A percentile compares a stretch with the other conserved stretches of the same genome.
Evolutionary conservation across 2,329 filamentous ascomycete genomes (phyloP).

Genomic region (Aspergillus aculeatus): DNA sequence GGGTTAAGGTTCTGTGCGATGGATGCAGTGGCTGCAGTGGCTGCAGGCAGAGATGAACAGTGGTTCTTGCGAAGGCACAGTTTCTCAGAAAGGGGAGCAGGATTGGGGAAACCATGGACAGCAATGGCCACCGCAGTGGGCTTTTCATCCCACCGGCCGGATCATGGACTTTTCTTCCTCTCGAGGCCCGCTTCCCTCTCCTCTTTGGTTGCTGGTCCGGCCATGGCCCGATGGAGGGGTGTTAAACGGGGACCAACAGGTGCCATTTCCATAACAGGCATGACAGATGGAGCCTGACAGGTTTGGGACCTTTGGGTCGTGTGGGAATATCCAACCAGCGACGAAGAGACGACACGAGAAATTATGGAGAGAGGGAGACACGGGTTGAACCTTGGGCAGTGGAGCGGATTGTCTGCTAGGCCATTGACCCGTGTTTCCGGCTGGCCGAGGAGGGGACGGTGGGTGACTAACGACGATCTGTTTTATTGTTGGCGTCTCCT

Average conservation of each 20-base stretch:
- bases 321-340: constrained; percentile 1
- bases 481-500: not conserved
- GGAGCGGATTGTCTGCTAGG: not conserved
- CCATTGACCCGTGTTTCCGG: not conserved
- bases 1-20: not conserved
- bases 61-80: not conserved
- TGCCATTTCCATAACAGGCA: not conserved
- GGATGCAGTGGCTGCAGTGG: not conserved
- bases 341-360: constrained; percentile 1
- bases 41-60: not conserved
- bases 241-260: not conserved
- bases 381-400: constrained; percentile 7
- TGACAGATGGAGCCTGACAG: constrained; percentile 8
- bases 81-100: not conserved
- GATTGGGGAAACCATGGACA: not conserved
- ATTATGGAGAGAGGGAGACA: not conserved
- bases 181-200: not conserved
- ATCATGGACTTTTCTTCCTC: not conserved
- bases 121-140: not conserved
- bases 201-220: not conserved
- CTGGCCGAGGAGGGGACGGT: not conserved
- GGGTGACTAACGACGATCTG: not conserved
- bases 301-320: not conserved
- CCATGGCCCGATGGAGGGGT: not conserved
- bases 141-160: not conserved